Evolutionary conservation across 306 rosid species (phyloP), one percentile per base, ranked within the genome.

Genomic region (Vigna angularis): DNA sequence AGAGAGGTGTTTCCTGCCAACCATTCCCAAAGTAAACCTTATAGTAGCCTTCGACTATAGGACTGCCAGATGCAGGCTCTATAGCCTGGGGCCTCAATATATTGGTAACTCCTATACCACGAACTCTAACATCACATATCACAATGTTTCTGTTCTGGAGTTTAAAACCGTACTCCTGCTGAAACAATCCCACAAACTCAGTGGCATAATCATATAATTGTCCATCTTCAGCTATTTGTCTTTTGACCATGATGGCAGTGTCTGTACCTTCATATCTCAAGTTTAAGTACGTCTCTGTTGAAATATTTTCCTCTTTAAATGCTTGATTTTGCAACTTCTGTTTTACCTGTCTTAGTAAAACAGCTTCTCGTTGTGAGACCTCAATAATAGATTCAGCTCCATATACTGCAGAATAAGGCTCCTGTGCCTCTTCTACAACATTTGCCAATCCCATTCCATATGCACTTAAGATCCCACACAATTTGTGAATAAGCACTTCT

Each of bases 401-500:
- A 84, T 94, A 90, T 28, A 89, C 91, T 24, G 93, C 91, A 49
- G 91, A 88, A 84, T 85, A 94, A 15, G 97, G 98, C 83, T 92
- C 97, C 79, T 94, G 98, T 63, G 86, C 89, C 73, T 94, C 98
- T 89, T 94, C 98, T 16, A 92, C 91, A 47, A 94, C 98, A 84
- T 92, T 96, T n/a, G 98, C 98, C 85, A 94, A 84, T 68, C 98
- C 98, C 98, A 92, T 94, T 59, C 98, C 98, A 80, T 92, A 94
- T 9, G 98, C 98, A 83, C 97, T 94, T 82, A 94, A 83, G 67
- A 94, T 89, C 84, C 98, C 98, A 75, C 98, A 94, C 72, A 89
- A 90, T 68, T 90, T 90, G 82, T 94, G 98, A 74, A 94, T 82
- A 40, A 94, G 85, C 70, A 94, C 94, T 85, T 92, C 97, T 75